Base-by-base conservation (phyloP, 768 basidiomycete species). In the Podaxis sp. region DNA sequence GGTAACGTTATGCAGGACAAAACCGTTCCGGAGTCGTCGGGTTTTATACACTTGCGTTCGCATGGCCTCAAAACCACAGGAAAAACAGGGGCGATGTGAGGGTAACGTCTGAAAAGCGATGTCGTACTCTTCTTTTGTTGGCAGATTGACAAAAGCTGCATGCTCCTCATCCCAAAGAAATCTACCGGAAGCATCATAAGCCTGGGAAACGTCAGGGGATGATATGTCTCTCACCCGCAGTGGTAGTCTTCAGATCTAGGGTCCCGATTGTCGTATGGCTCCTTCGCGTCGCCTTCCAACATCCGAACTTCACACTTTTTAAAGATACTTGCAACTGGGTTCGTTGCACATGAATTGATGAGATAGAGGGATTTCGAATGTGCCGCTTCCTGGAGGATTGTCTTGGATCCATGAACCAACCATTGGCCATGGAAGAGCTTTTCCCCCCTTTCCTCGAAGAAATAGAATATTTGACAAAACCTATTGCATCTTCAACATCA, bases 391-490 rank as follows among this genome's bases (percentile, higher is more conserved):
- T 90, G 86, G 1, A 91, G 75, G 9, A 88, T 66, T 0, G 88
- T 90, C 66, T 87, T 85, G 12, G 81, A 84, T 9, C 86, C 86
- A 74, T 90, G 90, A 7, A 77, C 74, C 61, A 85, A 79, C 90
- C 90, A 92, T 61, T 88, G 87, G 0, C 82, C 88, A 71, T 92
- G 90, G 59, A 89, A 86, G 74, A 77, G 80, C 68, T 85, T 87
- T 51, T 60, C 64, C 30, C 66, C 64, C 15, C 60, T 44, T 7
- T 69, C 71, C 57, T 87, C 82, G 64, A 82, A 88, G 61, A 92
- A 82, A 66, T 87, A 89, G 3, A 77, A 79, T 46, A 92, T 87
- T n/a, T 77, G 80, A 54, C 84, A 84, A 68, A 92, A 92, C 90
- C 90, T 92, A 33, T 12, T 30, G 30, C 17, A 57, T n/a, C 30